Percentiles rank a stretch among this genome's conserved stretches.
These are phyloP conservation scores for Boletus edulis DNA, from an alignment of 768 basidiomycete genomes.

Conservation along the genomic window DNA sequence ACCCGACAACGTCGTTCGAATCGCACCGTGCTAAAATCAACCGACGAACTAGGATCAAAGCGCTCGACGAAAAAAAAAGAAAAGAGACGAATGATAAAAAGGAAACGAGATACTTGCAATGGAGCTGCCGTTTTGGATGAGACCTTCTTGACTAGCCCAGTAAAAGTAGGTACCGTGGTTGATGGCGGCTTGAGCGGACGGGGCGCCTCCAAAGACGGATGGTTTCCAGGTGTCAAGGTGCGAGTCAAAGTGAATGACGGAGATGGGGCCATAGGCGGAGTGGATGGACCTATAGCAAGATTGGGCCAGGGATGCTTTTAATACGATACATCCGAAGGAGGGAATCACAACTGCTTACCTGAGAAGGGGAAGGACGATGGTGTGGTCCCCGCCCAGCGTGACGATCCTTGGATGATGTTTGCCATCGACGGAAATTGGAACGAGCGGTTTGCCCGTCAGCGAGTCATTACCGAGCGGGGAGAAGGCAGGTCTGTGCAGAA, in stretches of 20 bases:
- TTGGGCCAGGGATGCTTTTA: not conserved
- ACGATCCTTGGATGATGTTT: constrained; percentile 76
- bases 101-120: constrained; percentile 68
- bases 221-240: constrained; percentile 83
- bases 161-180: constrained; percentile 93
- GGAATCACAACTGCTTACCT: constrained; percentile 13
- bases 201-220: constrained; percentile 70
- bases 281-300: constrained; percentile 57
- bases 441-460: constrained; percentile 52
- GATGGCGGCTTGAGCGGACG: constrained; percentile 68
- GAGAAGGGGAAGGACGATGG: constrained; percentile 65
- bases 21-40: constrained; percentile 73
- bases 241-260: constrained; percentile 85
- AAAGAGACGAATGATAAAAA: constrained; percentile 14
- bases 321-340: not conserved
- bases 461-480: constrained; percentile 64
- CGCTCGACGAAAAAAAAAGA: constrained; percentile 27
- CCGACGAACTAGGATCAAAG: constrained; percentile 75
- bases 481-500: constrained; percentile 62
- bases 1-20: constrained; percentile 79
- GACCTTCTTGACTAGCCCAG: constrained; percentile 80
- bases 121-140: constrained; percentile 73
- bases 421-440: constrained; percentile 64
- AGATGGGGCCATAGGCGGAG: constrained; percentile 75
- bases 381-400: constrained; percentile 87